A percentile compares a stretch with the other conserved stretches of the same genome.
Conservation (phyloP, 2,329 filamentous ascomycete species). For the Xylaria sp. region DNA sequence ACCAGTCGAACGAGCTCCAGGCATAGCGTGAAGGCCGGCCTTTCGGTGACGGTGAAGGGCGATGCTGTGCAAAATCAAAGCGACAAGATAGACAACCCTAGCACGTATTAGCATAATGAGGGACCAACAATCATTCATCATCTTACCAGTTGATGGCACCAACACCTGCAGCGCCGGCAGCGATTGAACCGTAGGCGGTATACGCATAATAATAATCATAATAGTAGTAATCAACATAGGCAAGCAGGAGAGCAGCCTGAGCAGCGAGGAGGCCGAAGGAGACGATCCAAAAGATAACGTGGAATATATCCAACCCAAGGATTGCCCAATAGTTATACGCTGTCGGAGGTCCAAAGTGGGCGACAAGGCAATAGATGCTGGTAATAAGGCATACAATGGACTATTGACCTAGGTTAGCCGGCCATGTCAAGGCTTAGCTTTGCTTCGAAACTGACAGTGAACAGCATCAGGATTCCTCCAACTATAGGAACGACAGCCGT, state of each 20-base stretch:
- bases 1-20: constrained; percentile 27
- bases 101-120: constrained; percentile 9
- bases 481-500: constrained; percentile 40
- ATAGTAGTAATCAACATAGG: constrained; percentile 35
- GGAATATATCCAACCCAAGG: constrained; percentile 56
- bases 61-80: constrained; percentile 49
- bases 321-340: constrained; percentile 61
- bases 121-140: neutral
- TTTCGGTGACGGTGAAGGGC: constrained; percentile 52
- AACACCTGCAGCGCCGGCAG: constrained; percentile 47
- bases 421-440: neutral
- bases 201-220: constrained; percentile 35
- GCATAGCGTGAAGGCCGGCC: constrained; percentile 48
- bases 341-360: constrained; percentile 47
- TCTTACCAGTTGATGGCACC: constrained; percentile 53
- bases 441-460: constrained; percentile 47
- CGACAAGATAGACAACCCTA: constrained; percentile 51
- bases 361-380: constrained; percentile 53
- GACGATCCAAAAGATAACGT: constrained; percentile 59
- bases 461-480: constrained; percentile 41
- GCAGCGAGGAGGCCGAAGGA: constrained; percentile 51
- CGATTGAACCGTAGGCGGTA: constrained; percentile 33
- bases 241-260: constrained; percentile 38
- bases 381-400: constrained; percentile 51
- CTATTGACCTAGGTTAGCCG: constrained; percentile 34